Base-by-base conservation (phyloP, 805 yeast genomes). In the Candida namnaoensis region DNA sequence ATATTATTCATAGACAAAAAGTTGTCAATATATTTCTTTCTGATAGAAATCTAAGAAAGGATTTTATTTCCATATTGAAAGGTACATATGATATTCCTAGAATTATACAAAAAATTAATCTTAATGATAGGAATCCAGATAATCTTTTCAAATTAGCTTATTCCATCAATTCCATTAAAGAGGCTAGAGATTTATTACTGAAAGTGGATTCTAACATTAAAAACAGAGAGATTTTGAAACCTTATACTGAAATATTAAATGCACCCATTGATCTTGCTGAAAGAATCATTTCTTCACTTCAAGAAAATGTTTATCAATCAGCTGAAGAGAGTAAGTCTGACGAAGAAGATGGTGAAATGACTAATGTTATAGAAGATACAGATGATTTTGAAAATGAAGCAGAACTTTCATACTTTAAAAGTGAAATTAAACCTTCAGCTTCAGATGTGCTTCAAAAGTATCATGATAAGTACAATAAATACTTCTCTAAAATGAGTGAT, bases 51-150 rank as follows among this genome's bases (percentile, higher is more conserved):
- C 53, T 64, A 32, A 52, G 65, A 5, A 60, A 58, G 5, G 49
- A 50, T 1, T 40, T 76, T 4, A 50, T 68, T 5, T 46, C 48
- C 3, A 57, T 64, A 15, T 56, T 81, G 36, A 66, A 65, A 13
- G 61, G 66, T 4, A 64, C 79, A 3, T 69, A 76, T 2, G 88
- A 83, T 56, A 62, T 86, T 24, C 69, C 72, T 11, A 64, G 87
- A 41, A 69, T 79, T 30, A 56, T 88, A 1, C 81, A 82, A 47
- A 65, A 80, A 36, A 65, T 70, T 36, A 76, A 78, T 27, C 76
- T 74, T 45, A 71, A 70, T 5, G 60, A 65, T 34, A 71, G 73
- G 0, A 65, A 63, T 19, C 68, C 74, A 0, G 39, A 64, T 9
- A 79, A 74, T 34, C 53, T 77, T 38, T 45, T 73, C 3, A 62